Evolutionary conservation across 805 yeast genomes (phyloP).

Genomic region (Lachancea sp.): DNA sequence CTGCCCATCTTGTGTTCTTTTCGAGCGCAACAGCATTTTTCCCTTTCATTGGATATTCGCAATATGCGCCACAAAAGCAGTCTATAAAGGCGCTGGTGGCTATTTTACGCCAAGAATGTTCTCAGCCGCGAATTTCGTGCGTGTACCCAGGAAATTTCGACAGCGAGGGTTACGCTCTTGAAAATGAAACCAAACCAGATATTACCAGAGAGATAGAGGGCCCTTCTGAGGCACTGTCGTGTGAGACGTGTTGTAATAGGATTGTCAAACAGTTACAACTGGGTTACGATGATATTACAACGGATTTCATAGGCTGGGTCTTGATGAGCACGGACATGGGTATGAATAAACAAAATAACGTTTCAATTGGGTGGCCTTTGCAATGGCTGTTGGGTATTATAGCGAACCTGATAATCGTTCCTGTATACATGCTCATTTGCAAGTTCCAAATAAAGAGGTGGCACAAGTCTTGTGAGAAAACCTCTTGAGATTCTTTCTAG

Average conservation of each 20-base stretch:
- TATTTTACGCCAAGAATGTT: constrained; percentile 77
- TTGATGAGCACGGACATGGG: constrained; percentile 64
- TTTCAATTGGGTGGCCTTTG: constrained; percentile 46
- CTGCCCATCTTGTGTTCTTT: constrained; percentile 48
- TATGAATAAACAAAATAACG: constrained; percentile 44
- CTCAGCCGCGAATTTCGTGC: constrained; percentile 62
- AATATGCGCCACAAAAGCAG: constrained; percentile 84
- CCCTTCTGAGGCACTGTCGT: constrained; percentile 61
- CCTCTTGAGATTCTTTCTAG: too few relatives aligned
- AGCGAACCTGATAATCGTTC: constrained; percentile 46
- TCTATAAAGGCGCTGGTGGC: constrained; percentile 74
- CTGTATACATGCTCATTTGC: constrained; percentile 49
- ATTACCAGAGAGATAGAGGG: constrained; percentile 85
- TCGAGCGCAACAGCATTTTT: constrained; percentile 78
- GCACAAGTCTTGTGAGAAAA: constrained; percentile 33
- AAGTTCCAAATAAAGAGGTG: constrained; percentile 46
- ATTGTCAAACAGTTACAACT: constrained; percentile 48
- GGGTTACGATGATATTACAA: constrained; percentile 70
- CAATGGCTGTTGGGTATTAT: constrained; percentile 45
- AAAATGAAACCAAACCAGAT: constrained; percentile 76
- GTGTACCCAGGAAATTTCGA: constrained; percentile 85
- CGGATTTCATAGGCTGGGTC: constrained; percentile 83
- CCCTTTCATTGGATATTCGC: constrained; percentile 86
- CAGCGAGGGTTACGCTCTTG: constrained; percentile 81
- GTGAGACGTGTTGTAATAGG: constrained; percentile 57